These are phyloP conservation scores for Zea luxurians DNA, from an alignment of 176 grass and related monocot species.

Conservation along the genomic window DNA sequence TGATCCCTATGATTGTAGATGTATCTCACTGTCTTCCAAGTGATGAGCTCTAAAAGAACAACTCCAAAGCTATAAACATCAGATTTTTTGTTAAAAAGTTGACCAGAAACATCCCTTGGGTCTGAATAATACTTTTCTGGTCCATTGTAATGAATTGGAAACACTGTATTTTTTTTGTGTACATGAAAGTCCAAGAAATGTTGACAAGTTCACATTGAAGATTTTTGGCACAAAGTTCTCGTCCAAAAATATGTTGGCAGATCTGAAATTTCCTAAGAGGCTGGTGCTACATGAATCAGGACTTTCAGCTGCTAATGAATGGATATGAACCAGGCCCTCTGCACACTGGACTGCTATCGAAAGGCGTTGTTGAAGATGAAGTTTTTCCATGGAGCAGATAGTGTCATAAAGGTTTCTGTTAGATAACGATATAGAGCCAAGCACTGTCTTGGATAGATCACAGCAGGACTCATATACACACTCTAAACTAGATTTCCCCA, in stretches of 20 bases:
- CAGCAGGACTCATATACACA: background rate
- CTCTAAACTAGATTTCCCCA: background rate
- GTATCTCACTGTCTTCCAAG: slow-evolving; percentile 15
- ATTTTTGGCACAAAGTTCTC: slow-evolving; percentile 3
- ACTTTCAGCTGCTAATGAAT: slow-evolving; percentile 6
- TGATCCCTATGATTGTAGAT: background rate
- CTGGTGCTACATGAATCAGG: background rate
- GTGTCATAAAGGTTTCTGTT: slow-evolving; percentile 4
- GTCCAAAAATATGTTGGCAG: slow-evolving; percentile 8
- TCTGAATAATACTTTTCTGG: background rate
- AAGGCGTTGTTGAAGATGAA: background rate
- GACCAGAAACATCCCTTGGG: background rate
- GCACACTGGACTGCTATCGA: background rate
- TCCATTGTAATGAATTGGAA: background rate
- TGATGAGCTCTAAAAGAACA: slow-evolving; percentile 21
- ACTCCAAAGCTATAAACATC: slow-evolving; percentile 25
- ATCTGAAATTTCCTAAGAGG: background rate
- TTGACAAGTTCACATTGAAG: background rate
- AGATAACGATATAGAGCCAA: background rate
- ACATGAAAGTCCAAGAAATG: background rate
- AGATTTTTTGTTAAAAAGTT: background rate
- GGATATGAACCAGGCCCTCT: slow-evolving; percentile 19
- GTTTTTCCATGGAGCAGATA: background rate
- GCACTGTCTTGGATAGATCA: background rate
- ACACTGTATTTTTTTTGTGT: background rate